These are phyloP conservation scores for Bretschneidera sinensis DNA, from an alignment of 345 rosid genomes.

Conservation along the genomic window DNA sequence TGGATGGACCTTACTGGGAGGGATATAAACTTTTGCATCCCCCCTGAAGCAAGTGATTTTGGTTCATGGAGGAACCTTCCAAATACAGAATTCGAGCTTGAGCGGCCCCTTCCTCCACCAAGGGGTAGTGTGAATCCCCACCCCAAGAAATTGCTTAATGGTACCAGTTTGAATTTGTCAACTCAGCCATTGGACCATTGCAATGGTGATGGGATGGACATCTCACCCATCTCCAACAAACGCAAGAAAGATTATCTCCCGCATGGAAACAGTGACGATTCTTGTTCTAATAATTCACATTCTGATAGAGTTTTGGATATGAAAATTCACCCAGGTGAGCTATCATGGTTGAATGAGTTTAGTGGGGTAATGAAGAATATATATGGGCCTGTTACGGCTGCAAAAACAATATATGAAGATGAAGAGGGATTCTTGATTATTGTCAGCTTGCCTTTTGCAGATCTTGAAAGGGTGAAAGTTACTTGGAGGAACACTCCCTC, in stretches of 20 bases:
- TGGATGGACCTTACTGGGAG: slow-evolving; percentile 71
- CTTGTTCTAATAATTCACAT: slow-evolving; percentile 29
- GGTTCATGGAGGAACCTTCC: slow-evolving; percentile 66
- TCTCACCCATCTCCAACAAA: slow-evolving; percentile 34
- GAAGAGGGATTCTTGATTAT: slow-evolving; percentile 66
- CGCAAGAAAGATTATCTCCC: slow-evolving; percentile 50
- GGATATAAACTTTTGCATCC: slow-evolving; percentile 48
- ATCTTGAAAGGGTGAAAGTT: slow-evolving; percentile 74
- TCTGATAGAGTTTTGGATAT: slow-evolving; percentile 44
- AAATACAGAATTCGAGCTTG: slow-evolving; percentile 50
- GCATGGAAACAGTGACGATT: slow-evolving; percentile 41
- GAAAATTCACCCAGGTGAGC: slow-evolving; percentile 44
- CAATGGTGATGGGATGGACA: slow-evolving; percentile 37
- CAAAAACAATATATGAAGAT: slow-evolving; percentile 77
- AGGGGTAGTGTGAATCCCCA: slow-evolving; percentile 34
- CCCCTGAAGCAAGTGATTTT: slow-evolving; percentile 62
- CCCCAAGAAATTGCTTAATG: slow-evolving; percentile 46
- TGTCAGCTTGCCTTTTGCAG: slow-evolving; percentile 70
- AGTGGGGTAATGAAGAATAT: too few relatives aligned
- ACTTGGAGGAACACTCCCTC: slow-evolving; percentile 71
- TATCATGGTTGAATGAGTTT: slow-evolving; percentile 51
- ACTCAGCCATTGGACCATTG: slow-evolving; percentile 49
- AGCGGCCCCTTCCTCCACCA: slow-evolving; percentile 32
- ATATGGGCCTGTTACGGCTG: too few relatives aligned
- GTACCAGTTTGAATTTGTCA: slow-evolving; percentile 49